A percentile compares a stretch with the other conserved stretches of the same genome.
These are phyloP conservation scores for Hypoxylon intermedium DNA, from an alignment of 495 filamentous ascomycete genomes.

Conservation along the genomic window DNA sequence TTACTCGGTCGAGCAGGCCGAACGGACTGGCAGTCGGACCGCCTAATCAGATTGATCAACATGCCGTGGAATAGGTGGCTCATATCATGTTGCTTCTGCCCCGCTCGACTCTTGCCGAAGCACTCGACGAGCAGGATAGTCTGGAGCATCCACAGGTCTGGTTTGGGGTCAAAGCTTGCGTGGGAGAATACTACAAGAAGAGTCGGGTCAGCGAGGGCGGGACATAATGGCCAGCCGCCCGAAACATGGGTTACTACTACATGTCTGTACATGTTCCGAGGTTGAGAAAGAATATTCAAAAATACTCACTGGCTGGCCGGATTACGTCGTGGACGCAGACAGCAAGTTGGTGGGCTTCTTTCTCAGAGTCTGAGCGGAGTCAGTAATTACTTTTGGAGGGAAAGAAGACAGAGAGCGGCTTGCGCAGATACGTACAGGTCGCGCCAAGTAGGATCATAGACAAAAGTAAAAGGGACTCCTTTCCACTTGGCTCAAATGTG, in stretches of 20 bases:
- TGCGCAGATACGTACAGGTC: slow-evolving; percentile 44
- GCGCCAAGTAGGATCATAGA: slow-evolving; percentile 62
- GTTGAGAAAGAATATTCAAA: too few species aligned
- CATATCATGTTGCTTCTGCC: slow-evolving; percentile 62
- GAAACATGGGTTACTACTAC: too few species aligned
- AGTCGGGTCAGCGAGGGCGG: background rate
- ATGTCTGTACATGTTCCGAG: too few species aligned
- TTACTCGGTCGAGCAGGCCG: slow-evolving; percentile 37
- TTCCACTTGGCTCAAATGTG: slow-evolving; percentile 57
- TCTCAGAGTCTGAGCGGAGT: slow-evolving; percentile 46
- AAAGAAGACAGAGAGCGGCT: background rate
- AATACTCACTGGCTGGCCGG: slow-evolving; percentile 45
- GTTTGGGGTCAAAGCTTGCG: slow-evolving; percentile 54
- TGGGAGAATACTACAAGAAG: slow-evolving; percentile 46
- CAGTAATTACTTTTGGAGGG: background rate
- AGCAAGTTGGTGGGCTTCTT: slow-evolving; percentile 62
- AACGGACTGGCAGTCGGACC: slow-evolving; percentile 59
- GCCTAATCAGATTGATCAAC: slow-evolving; percentile 63
- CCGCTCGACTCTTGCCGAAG: slow-evolving; percentile 64
- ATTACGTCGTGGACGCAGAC: slow-evolving; percentile 60
- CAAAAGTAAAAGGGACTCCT: slow-evolving; percentile 56
- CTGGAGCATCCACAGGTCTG: slow-evolving; percentile 61
- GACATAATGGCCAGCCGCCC: background rate
- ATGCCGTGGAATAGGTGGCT: slow-evolving; percentile 65
- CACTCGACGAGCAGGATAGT: slow-evolving; percentile 65